Conservation (phyloP, 169 alveolate genomes). For the Cryptosporidium canis region DNA sequence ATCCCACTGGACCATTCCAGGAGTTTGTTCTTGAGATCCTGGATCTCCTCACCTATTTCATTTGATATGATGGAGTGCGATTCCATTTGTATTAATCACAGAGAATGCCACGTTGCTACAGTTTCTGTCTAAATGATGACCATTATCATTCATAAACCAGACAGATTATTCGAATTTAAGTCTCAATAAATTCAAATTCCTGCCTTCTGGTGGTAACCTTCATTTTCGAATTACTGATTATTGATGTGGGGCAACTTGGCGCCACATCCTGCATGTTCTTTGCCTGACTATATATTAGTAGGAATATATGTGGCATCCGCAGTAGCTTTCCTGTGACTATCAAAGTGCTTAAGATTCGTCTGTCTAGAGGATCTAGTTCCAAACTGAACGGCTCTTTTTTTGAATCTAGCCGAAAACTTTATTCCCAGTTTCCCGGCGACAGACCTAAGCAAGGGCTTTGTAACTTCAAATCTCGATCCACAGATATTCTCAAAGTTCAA, state of each 20-base stretch:
- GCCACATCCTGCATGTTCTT: background rate
- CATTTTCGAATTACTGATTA: background rate
- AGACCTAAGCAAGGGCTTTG: slow-evolving; percentile 77
- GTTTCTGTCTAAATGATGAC: background rate
- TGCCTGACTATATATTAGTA: background rate
- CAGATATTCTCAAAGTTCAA: slow-evolving; percentile 39
- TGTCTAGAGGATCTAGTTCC: slow-evolving; percentile 86
- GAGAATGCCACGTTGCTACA: background rate
- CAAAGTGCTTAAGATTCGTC: slow-evolving; percentile 82
- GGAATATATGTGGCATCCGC: slow-evolving; percentile 44
- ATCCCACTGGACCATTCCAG: slow-evolving; percentile 56
- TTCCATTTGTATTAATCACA: slow-evolving; percentile 3
- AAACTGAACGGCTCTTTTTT: slow-evolving; percentile 87
- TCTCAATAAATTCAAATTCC: background rate
- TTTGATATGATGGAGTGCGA: slow-evolving; percentile 29
- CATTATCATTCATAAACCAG: background rate
- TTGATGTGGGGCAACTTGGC: slow-evolving; percentile 19
- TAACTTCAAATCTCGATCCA: slow-evolving; percentile 71
- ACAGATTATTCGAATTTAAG: background rate
- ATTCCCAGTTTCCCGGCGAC: slow-evolving; percentile 75
- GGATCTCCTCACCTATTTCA: slow-evolving; percentile 37
- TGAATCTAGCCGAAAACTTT: slow-evolving; percentile 70
- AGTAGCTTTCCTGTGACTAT: slow-evolving; percentile 83
- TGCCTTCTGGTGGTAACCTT: background rate
- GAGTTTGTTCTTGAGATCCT: slow-evolving; percentile 21